A percentile compares a stretch with the other conserved stretches of the same genome.
These are phyloP conservation scores for Vitis rotundifolia DNA, from an alignment of 164 flowering plant species.

Conservation along the genomic window DNA sequence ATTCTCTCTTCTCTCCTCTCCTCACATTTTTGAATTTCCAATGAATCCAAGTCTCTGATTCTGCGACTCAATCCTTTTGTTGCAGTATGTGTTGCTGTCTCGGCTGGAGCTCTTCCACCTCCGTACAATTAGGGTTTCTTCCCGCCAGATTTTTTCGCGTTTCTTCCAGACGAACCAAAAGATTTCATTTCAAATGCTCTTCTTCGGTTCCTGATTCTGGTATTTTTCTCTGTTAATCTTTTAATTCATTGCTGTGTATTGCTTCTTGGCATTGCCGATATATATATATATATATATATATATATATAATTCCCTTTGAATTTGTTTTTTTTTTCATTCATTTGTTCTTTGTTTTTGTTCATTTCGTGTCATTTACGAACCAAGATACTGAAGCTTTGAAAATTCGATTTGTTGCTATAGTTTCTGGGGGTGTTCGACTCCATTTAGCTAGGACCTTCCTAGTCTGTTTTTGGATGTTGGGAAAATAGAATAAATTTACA, in stretches of 20 bases:
- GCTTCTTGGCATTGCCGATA: not conserved
- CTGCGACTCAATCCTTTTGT: not conserved
- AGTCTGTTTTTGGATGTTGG: no score
- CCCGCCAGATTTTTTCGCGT: not conserved
- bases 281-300: not conserved
- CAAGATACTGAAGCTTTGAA: no score
- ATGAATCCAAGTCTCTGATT: not conserved
- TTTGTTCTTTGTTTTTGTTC: no score
- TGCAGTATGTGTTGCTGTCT: conserved; percentile 37
- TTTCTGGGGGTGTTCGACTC: no score
- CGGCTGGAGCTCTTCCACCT: conserved; percentile 45
- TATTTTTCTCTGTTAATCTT: not conserved
- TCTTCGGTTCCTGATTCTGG: conserved; percentile 13
- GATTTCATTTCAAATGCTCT: conserved; percentile 21
- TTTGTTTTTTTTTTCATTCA: no score
- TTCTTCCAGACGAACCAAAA: conserved; percentile 7
- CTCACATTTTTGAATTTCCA: no score
- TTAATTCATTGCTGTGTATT: not conserved
- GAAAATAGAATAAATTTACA: no score
- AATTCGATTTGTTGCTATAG: no score
- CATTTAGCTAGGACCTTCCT: no score
- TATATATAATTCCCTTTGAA: no score
- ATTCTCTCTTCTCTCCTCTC: no score
- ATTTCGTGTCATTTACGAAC: no score
- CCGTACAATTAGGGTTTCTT: conserved; percentile 23